Evolutionary conservation across 371 early-diverging fungal species (phyloP).

Genomic region (Apophysomyces trapeziformis): DNA sequence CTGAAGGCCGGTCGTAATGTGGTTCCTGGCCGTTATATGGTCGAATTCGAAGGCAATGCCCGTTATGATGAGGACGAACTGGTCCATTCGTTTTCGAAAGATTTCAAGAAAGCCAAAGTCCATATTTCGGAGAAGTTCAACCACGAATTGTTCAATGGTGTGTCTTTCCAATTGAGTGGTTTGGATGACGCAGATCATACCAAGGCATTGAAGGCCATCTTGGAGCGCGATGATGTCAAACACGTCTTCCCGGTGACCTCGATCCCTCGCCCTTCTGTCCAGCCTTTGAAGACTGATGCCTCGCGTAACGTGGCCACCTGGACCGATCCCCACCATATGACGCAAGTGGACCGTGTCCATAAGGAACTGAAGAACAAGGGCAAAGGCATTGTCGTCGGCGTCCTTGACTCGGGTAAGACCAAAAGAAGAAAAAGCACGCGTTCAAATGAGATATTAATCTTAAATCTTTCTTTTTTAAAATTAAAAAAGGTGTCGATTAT

Average conservation of each 20-base stretch:
- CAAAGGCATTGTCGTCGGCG: constrained; percentile 72
- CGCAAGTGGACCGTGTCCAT: constrained; percentile 50
- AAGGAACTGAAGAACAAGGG: constrained; percentile 55
- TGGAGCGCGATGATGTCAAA: constrained; percentile 28
- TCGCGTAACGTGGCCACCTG: constrained; percentile 13
- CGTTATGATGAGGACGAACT: constrained; percentile 16
- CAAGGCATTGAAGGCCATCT: constrained; percentile 17
- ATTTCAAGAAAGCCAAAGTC: constrained; percentile 31
- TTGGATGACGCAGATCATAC: constrained; percentile 11
- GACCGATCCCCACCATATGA: constrained; percentile 41
- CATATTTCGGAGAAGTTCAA: constrained; percentile 29
- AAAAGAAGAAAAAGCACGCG: neutral
- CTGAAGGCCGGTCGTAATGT: constrained; percentile 12
- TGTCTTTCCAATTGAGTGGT: constrained; percentile 33
- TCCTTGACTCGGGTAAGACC: constrained; percentile 68
- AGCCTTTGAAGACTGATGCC: constrained; percentile 1
- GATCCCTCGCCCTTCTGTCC: constrained; percentile 33
- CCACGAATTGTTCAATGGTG: constrained; percentile 40
- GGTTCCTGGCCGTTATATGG: constrained; percentile 42
- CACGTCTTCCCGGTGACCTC: constrained; percentile 34
- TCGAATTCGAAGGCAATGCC: constrained; percentile 28
- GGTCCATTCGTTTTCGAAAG: constrained; percentile 23
- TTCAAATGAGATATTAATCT: constrained; percentile 15
- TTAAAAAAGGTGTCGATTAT: constrained; percentile 58
- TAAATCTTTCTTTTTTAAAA: no score